Conservation (phyloP, 2,329 filamentous ascomycete genomes). For the Metarhizium humberi region DNA sequence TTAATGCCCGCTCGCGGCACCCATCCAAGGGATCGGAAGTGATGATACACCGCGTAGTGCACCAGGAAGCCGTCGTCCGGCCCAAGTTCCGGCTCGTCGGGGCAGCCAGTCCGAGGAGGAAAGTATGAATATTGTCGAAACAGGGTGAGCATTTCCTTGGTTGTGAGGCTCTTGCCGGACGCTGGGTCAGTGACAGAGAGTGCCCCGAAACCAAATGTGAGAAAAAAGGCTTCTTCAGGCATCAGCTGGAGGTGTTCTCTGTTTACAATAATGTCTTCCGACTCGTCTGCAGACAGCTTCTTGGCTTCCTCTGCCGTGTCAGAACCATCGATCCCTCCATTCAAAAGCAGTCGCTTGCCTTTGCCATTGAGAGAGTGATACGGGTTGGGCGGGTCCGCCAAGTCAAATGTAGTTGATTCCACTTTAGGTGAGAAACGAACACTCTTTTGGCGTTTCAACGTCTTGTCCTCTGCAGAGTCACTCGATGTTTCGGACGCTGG, state of each 20-base stretch:
- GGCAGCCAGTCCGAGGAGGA: slow-evolving; percentile 38
- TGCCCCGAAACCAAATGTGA: slow-evolving; percentile 70
- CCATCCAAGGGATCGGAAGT: slow-evolving; percentile 94
- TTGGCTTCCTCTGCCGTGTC: background rate
- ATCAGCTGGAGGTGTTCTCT: slow-evolving; percentile 87
- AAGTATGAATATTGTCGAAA: slow-evolving; percentile 64
- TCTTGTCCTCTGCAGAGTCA: slow-evolving; percentile 13
- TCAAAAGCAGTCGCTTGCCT: background rate
- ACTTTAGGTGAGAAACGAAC: slow-evolving; percentile 63
- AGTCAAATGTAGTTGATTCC: slow-evolving; percentile 51
- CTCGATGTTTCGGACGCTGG: slow-evolving; percentile 9
- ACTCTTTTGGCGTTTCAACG: slow-evolving; percentile 45
- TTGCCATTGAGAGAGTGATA: slow-evolving; percentile 20
- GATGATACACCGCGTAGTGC: slow-evolving; percentile 85
- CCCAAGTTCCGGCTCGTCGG: slow-evolving; percentile 34
- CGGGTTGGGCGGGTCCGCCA: slow-evolving; percentile 42
- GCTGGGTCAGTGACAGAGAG: slow-evolving; percentile 51
- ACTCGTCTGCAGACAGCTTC: background rate
- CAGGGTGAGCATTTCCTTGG: slow-evolving; percentile 50
- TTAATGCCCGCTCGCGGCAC: slow-evolving; percentile 88
- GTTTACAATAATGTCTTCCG: slow-evolving; percentile 26
- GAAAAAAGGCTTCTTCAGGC: slow-evolving; percentile 84
- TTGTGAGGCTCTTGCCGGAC: slow-evolving; percentile 36
- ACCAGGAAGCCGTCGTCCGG: slow-evolving; percentile 80
- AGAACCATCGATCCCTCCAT: background rate